These are phyloP conservation scores for Phytophthora lateralis DNA, from an alignment of 352 stramenopile species.

Conservation along the genomic window DNA sequence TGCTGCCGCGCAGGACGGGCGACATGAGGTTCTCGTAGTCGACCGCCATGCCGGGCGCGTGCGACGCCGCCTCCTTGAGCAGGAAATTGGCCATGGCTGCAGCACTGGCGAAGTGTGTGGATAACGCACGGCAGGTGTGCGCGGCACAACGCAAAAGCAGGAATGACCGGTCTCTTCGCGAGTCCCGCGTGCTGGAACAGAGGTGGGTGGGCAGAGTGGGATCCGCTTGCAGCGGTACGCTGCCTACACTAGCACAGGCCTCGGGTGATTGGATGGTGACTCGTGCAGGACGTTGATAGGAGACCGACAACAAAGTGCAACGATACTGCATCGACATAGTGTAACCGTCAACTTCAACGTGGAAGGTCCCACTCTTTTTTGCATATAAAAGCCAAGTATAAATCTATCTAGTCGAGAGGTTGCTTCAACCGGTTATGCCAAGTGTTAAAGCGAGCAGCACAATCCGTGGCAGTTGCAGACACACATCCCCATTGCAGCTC, in stretches of 20 bases:
- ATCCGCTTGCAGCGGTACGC: neutral
- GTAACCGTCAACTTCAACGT: conserved; percentile 1
- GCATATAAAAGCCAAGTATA: neutral
- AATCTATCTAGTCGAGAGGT: neutral
- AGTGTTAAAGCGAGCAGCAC: conserved; percentile 1
- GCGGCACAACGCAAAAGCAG: conserved; percentile 14
- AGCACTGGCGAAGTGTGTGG: neutral
- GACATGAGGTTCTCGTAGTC: conserved; percentile 34
- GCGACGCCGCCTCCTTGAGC: conserved; percentile 11
- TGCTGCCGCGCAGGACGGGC: conserved; percentile 12
- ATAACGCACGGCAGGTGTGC: neutral
- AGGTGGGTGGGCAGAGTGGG: conserved; percentile 9
- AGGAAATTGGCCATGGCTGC: conserved; percentile 19
- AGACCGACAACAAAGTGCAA: neutral
- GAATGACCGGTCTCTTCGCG: conserved; percentile 14
- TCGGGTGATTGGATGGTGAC: no score
- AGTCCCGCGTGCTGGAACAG: neutral
- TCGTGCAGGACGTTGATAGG: neutral
- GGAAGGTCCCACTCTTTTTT: neutral
- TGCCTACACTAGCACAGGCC: neutral
- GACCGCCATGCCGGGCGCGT: neutral
- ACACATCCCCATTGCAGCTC: neutral
- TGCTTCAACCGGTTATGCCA: conserved; percentile 5
- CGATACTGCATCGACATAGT: neutral
- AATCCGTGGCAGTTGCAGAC: neutral